These are phyloP conservation scores for Ceraceosorus guamensis DNA, from an alignment of 1,284 basidiomycete genomes.

Conservation along the genomic window DNA sequence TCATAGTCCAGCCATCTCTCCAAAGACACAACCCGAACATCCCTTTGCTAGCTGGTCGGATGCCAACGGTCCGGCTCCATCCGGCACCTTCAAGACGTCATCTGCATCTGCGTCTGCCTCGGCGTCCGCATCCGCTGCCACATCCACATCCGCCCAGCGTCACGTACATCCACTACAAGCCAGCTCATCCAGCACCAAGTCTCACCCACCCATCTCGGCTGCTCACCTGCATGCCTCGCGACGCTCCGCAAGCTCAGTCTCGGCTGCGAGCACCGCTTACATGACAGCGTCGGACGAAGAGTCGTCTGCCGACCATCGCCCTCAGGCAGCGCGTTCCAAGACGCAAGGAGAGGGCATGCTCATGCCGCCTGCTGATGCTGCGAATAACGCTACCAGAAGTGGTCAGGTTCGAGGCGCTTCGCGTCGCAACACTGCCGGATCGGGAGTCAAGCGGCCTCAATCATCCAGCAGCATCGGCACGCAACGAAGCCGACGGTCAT, in stretches of 20 bases:
- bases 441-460: conserved; percentile 15
- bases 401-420: background rate
- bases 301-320: background rate
- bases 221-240: background rate
- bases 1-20: conserved; percentile 11
- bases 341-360: background rate
- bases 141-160: too few species aligned
- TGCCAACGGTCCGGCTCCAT: too few species aligned
- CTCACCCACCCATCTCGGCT: too few species aligned
- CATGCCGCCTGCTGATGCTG: background rate
- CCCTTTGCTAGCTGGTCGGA: too few species aligned
- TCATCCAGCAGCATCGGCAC: conserved; percentile 16
- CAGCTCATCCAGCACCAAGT: too few species aligned
- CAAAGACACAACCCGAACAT: background rate
- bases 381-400: background rate
- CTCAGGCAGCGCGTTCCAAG: background rate
- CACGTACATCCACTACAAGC: too few species aligned
- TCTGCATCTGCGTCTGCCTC: too few species aligned
- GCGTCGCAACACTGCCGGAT: conserved; percentile 33
- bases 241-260: conserved; percentile 1
- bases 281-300: background rate
- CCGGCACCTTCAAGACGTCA: too few species aligned
- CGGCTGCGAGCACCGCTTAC: background rate
- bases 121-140: too few species aligned
- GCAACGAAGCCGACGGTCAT: conserved; percentile 11